Evolutionary conservation across 306 rosid species (phyloP), one percentile per base, ranked within the genome.

Genomic region (Trifolium pratense): DNA sequence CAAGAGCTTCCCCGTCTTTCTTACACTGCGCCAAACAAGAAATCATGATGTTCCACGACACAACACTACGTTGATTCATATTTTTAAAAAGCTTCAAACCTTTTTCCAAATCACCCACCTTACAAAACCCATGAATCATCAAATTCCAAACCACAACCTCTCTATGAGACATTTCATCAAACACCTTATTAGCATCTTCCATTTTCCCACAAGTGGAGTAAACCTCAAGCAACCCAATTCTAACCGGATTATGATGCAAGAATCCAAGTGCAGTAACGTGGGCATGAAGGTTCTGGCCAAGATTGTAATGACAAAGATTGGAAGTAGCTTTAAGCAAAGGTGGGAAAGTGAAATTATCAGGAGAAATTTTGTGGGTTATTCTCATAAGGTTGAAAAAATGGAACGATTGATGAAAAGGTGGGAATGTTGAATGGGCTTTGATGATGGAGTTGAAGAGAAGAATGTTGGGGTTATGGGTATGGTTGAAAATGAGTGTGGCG

Each of bases 11-110:
- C 52, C 63, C 46, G 6, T 86, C 84, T n/a, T 87, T 45, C 34
- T 87, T 80, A 20, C 68, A 21, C 46, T 78, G 80, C 2, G 82
- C 87, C 14, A 91, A 61, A 75, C 81, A 84, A 18, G 97, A 88
- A 74, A 91, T 88, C 88, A 89, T 86, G 2, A 88, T 68, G 43
- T 93, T 91, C 97, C 98, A 93, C 2, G 97, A 88, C 63, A 93
- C 85, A 3, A 82, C 57, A 21, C 83, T 88, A 43, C 88, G 80
- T 61, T 84, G 91, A 60, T 42, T 75, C 97, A 89, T 91, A 75
- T 81, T 58, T 18, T 80, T 68, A 46, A 93, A 93, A 17, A 93
- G 78, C 68, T 21, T 13, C 42, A 91, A 9, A 7, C 96, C 97
- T 5, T 0, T 39, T 16, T 80, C 83, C 45, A 89, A 84, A 39